Percentiles rank a stretch among this genome's conserved stretches.
Evolutionary conservation across 441 rosid genomes (phyloP).

Genomic region (Erodium texanum): DNA sequence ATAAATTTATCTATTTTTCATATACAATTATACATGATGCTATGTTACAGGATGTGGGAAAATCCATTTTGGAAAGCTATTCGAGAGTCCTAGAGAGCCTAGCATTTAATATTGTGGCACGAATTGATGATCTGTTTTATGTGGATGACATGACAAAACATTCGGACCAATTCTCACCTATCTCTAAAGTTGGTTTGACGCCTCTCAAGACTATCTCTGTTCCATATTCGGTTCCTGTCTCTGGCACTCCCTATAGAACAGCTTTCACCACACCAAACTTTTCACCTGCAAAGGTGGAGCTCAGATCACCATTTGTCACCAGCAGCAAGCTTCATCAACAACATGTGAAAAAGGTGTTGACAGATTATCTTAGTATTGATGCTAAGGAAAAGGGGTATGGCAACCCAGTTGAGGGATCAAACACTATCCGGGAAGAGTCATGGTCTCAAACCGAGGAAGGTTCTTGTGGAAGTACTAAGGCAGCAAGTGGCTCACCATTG

Average conservation of each 20-base stretch:
- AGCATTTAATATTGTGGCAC: constrained; percentile 82
- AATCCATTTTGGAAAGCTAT: constrained; percentile 91
- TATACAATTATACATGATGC: background rate
- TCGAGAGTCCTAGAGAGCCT: constrained; percentile 90
- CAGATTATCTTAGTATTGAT: constrained; percentile 59
- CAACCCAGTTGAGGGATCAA: constrained; percentile 18
- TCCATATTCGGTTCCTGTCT: constrained; percentile 38
- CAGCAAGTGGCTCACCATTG: too few relatives aligned
- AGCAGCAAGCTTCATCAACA: constrained; percentile 37
- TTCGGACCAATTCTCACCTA: background rate
- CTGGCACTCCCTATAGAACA: constrained; percentile 49
- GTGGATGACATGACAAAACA: constrained; percentile 76
- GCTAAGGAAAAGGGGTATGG: constrained; percentile 22
- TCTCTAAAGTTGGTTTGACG: constrained; percentile 45
- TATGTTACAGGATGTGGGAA: constrained; percentile 70
- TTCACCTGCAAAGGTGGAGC: constrained; percentile 53
- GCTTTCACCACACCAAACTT: constrained; percentile 62
- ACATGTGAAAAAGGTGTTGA: constrained; percentile 57
- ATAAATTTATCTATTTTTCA: constrained; percentile 8
- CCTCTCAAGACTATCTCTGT: constrained; percentile 38
- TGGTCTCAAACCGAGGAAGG: too few relatives aligned
- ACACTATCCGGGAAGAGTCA: constrained; percentile 22
- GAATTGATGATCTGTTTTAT: constrained; percentile 81
- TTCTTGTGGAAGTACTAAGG: too few relatives aligned
- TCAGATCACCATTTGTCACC: constrained; percentile 38